A percentile compares a stretch with the other conserved stretches of the same genome.
Evolutionary conservation across 352 stramenopile genomes (phyloP).

Genomic region (Aphanomyces invadans): DNA sequence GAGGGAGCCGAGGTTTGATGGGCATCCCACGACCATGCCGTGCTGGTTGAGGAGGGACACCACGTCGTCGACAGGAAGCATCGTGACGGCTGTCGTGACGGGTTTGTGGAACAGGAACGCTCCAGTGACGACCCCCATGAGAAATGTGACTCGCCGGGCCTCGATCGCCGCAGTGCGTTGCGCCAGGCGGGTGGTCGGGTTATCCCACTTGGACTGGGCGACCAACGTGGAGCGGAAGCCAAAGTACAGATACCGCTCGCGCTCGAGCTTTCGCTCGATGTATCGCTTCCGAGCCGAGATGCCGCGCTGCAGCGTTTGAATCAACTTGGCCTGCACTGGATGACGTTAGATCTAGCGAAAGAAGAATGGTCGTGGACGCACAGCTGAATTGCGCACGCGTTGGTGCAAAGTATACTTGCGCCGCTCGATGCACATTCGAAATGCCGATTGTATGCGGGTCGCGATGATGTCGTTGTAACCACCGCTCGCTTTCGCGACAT

Average conservation of each 20-base stretch:
- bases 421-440: conserved; percentile 61
- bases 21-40: conserved; percentile 52
- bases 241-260: conserved; percentile 55
- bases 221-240: conserved; percentile 52
- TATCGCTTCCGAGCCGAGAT: conserved; percentile 48
- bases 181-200: conserved; percentile 34
- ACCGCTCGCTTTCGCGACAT: conserved; percentile 47
- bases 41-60: conserved; percentile 50
- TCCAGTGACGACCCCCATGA: conserved; percentile 62
- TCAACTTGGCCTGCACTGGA: conserved; percentile 27
- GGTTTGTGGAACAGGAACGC: conserved; percentile 14
- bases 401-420: conserved; percentile 41
- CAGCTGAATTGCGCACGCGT: conserved; percentile 42
- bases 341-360: too few species aligned
- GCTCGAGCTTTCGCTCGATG: conserved; percentile 46
- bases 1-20: conserved; percentile 37
- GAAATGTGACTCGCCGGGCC: conserved; percentile 40
- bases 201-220: conserved; percentile 39
- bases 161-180: conserved; percentile 38
- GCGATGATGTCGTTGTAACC: conserved; percentile 57
- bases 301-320: conserved; percentile 61
- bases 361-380: conserved; percentile 15
- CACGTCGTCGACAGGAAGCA: conserved; percentile 32
- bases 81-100: conserved; percentile 37
- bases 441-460: conserved; percentile 60